These are phyloP conservation scores for Zygoascus hellenicus DNA, from an alignment of 1,139 yeast species.

Conservation along the genomic window DNA sequence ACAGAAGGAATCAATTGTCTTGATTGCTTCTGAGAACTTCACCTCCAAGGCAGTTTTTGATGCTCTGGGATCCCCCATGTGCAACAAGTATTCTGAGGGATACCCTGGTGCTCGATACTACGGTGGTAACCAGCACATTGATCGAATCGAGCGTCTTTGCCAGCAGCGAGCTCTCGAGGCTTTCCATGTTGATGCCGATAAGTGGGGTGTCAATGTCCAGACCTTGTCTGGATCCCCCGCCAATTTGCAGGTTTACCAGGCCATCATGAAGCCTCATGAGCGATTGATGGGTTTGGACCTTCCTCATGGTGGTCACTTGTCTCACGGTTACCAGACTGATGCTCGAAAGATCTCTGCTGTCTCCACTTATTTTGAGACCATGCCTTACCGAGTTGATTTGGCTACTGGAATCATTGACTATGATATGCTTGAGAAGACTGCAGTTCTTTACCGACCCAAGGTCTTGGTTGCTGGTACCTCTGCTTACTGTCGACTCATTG, in stretches of 20 bases:
- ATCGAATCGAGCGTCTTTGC: conserved; percentile 82
- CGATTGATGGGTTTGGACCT: conserved; percentile 94
- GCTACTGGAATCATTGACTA: conserved; percentile 88
- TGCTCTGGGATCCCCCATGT: conserved; percentile 91
- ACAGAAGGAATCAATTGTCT: conserved; percentile 83
- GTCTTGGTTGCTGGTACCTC: conserved; percentile 95
- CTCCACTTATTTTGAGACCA: conserved; percentile 91
- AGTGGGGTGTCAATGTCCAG: conserved; percentile 97
- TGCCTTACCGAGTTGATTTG: conserved; percentile 89
- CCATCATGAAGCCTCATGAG: conserved; percentile 86
- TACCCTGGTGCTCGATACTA: conserved; percentile 97
- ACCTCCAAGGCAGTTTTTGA: conserved; percentile 94
- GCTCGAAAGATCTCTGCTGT: conserved; percentile 83
- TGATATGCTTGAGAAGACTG: conserved; percentile 78
- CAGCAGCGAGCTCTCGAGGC: conserved; percentile 89
- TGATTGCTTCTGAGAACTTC: conserved; percentile 93
- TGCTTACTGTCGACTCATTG: conserved; percentile 88
- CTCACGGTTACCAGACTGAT: conserved; percentile 93
- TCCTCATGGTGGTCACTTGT: conserved; percentile 96
- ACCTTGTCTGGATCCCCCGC: conserved; percentile 96
- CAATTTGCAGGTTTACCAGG: conserved; percentile 86
- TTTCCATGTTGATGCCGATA: conserved; percentile 62
- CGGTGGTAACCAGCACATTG: conserved; percentile 94
- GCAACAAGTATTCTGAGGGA: conserved; percentile 97
- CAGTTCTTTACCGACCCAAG: conserved; percentile 86